Percentiles rank a stretch among this genome's conserved stretches.
Conservation (phyloP, 352 stramenopile species). For the Globisporangium orthogonon region DNA sequence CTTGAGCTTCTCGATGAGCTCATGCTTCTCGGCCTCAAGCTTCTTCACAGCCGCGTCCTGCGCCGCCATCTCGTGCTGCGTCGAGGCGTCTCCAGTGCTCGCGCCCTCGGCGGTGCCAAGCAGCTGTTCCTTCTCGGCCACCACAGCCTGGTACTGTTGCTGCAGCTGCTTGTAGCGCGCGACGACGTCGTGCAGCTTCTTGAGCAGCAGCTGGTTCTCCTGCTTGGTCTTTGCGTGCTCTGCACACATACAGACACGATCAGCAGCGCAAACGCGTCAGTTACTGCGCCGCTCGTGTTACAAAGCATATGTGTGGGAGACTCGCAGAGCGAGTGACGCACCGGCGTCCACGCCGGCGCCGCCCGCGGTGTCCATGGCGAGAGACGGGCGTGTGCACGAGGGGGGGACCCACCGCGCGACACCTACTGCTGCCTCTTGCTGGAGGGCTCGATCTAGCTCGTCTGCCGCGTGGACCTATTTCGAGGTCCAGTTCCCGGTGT, state of each 20-base stretch:
- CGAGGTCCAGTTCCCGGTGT: background rate
- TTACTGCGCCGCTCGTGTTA: background rate
- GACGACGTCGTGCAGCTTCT: constrained; percentile 53
- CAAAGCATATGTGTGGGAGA: background rate
- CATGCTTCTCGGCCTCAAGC: constrained; percentile 58
- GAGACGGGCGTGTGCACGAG: background rate
- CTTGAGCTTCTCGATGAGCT: constrained; percentile 78
- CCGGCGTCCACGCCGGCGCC: background rate
- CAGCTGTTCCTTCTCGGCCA: constrained; percentile 19
- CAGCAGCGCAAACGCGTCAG: background rate
- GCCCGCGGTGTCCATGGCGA: constrained; percentile 5
- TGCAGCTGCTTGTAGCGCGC: constrained; percentile 44
- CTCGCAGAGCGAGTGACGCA: background rate
- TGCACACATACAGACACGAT: background rate
- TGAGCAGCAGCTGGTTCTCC: constrained; percentile 48
- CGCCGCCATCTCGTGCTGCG: constrained; percentile 8
- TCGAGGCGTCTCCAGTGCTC: constrained; percentile 1
- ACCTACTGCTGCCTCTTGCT: no score
- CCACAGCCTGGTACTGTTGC: constrained; percentile 35
- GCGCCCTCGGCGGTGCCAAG: background rate
- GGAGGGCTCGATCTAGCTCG: no score
- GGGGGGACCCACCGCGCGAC: no score
- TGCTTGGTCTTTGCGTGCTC: constrained; percentile 36
- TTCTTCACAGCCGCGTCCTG: constrained; percentile 29
- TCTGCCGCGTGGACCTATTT: no score